Evolutionary conservation across 1,139 yeast genomes (phyloP).

Genomic region (Hemisphaericaspora subhashii): DNA sequence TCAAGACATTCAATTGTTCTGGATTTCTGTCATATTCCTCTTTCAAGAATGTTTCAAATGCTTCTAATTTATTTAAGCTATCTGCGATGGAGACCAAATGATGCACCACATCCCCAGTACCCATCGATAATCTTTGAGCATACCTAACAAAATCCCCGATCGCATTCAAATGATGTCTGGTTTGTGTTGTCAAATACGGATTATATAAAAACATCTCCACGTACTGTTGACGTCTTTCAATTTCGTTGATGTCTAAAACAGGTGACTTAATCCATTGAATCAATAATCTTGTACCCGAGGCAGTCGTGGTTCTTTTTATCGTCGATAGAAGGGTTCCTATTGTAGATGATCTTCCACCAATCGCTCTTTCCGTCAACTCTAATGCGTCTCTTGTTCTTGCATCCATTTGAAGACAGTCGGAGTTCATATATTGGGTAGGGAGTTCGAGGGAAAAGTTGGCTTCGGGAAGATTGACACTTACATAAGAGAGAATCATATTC

Average conservation of each 20-base stretch:
- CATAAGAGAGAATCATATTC: conserved; percentile 44
- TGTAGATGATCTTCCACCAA: conserved; percentile 54
- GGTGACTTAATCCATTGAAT: conserved; percentile 87
- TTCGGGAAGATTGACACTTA: conserved; percentile 44
- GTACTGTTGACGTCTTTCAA: conserved; percentile 59
- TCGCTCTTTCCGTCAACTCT: conserved; percentile 59
- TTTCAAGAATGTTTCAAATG: conserved; percentile 23
- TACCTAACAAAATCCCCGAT: conserved; percentile 43
- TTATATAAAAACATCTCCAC: conserved; percentile 55
- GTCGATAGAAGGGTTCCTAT: conserved; percentile 72
- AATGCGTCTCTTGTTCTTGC: conserved; percentile 78
- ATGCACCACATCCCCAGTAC: conserved; percentile 34
- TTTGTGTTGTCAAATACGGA: conserved; percentile 29
- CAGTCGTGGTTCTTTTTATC: conserved; percentile 71
- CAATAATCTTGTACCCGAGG: conserved; percentile 76
- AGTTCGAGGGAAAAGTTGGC: conserved; percentile 36
- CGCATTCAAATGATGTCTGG: conserved; percentile 24
- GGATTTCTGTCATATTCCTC: conserved; percentile 17
- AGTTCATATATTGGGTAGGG: conserved; percentile 42
- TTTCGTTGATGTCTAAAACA: conserved; percentile 54
- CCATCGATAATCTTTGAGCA: conserved; percentile 37
- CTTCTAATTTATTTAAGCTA: conserved; percentile 28
- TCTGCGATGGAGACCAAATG: conserved; percentile 35
- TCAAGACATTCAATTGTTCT: conserved; percentile 13
- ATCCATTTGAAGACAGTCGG: conserved; percentile 72